A percentile compares a stretch with the other conserved stretches of the same genome.
Conservation (phyloP, 2,329 filamentous ascomycete species). For the Dactylellina drechsleri region DNA sequence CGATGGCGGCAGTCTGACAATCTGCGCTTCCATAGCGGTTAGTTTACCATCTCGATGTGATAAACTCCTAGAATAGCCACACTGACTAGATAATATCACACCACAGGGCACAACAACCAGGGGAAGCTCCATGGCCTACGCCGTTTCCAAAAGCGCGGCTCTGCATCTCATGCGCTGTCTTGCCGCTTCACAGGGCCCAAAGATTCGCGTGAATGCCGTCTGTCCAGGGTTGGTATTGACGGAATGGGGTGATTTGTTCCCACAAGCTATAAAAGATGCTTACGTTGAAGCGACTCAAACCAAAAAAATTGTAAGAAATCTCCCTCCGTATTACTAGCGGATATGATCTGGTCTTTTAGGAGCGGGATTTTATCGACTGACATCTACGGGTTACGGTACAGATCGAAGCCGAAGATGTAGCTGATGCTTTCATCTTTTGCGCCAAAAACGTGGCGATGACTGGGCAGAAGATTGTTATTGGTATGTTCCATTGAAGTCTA, state of each 20-base stretch:
- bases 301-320: conserved; percentile 67
- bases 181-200: conserved; percentile 71
- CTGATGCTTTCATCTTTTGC: conserved; percentile 68
- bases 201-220: conserved; percentile 73
- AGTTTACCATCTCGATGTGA: not conserved
- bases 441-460: conserved; percentile 64
- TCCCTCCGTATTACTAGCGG: conserved; percentile 3
- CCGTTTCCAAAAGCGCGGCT: conserved; percentile 79
- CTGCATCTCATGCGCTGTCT: conserved; percentile 74
- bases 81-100: conserved; percentile 37
- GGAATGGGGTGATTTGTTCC: conserved; percentile 73
- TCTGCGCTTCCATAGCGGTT: conserved; percentile 71
- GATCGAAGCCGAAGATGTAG: conserved; percentile 66
- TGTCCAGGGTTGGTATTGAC: conserved; percentile 73
- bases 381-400: not conserved
- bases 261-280: conserved; percentile 68
- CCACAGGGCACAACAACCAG: conserved; percentile 65
- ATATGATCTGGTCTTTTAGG: not conserved
- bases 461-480: conserved; percentile 56
- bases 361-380: too few species aligned
- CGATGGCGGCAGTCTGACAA: conserved; percentile 72
- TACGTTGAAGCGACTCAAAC: conserved; percentile 70
- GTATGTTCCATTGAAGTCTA: conserved; percentile 21
- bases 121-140: conserved; percentile 75
- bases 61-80: too few species aligned